Evolutionary conservation across 768 basidiomycete genomes (phyloP).

Genomic region (Rhodotorula sphaerocarpa): DNA sequence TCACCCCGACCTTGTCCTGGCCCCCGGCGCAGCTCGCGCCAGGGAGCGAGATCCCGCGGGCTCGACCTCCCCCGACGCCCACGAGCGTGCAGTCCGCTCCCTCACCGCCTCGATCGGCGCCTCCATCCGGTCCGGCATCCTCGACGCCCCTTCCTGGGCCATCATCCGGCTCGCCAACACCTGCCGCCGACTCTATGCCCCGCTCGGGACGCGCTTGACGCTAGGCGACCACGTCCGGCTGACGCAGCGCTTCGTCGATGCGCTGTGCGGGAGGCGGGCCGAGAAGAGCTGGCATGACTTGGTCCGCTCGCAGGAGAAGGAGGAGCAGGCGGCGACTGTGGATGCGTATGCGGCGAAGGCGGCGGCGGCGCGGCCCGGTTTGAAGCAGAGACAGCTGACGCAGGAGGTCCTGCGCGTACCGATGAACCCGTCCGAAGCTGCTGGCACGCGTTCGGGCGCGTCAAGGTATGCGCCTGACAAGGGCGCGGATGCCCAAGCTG

Average conservation of each 20-base stretch:
- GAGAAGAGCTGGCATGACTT: slow-evolving; percentile 35
- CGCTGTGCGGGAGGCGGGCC: slow-evolving; percentile 51
- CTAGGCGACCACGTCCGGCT: slow-evolving; percentile 76
- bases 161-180: slow-evolving; percentile 65
- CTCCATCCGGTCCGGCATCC: slow-evolving; percentile 64
- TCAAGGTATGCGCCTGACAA: too few species aligned
- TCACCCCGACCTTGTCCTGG: slow-evolving; percentile 27
- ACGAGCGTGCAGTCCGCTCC: slow-evolving; percentile 49
- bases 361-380: slow-evolving; percentile 1
- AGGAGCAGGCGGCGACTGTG: slow-evolving; percentile 14
- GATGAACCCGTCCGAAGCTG: neutral
- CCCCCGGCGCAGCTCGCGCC: neutral
- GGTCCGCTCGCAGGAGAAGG: slow-evolving; percentile 32
- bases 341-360: neutral
- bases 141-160: slow-evolving; percentile 79
- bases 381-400: neutral
- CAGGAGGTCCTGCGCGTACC: too few species aligned
- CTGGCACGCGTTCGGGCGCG: too few species aligned
- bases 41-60: slow-evolving; percentile 39
- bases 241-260: slow-evolving; percentile 65
- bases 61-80: slow-evolving; percentile 46
- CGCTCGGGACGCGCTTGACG: slow-evolving; percentile 75
- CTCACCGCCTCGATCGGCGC: slow-evolving; percentile 59
- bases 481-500: neutral
- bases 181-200: slow-evolving; percentile 71